Base-by-base conservation (phyloP, 371 early-diverging fungal genomes). In the Smittium culicis region DNA sequence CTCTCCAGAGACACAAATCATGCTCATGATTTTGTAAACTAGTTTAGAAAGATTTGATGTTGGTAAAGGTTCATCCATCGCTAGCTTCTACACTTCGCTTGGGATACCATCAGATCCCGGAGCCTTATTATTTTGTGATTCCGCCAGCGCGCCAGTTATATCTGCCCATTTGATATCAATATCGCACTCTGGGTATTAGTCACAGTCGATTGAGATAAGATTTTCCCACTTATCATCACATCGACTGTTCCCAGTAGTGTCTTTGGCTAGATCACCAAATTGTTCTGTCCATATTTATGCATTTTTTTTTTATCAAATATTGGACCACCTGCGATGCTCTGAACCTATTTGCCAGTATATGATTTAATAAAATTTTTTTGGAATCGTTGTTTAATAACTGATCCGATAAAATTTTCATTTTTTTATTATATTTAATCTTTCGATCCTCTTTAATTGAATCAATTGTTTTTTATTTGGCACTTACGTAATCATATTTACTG, bases 21-120 rank as follows among this genome's bases (percentile, higher is more conserved):
- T 11, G 16, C 16, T 59, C 11, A 59, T 59, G 16, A 59, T 59
- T 59, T 59, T 59, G 60, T n/a, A 59, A 59, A 59, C 16, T 14
- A 59, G 5, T 59, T 59, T 59, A 11, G 60, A 27, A 5, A 59
- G 5, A 11, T 59, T 27, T 27, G 28, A 29, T 25, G 5, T 25
- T 5, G 60, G 60, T 14, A 32, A 5, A 11, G 5, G 5, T 25
- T 59, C 32, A 11, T 5, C 5, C 5, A 27, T 25, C 60, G n/a
- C 5, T 11, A 59, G 60, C n/a, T 59, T 59, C 30, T 25, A 59
- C 16, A 59, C 32, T n/a, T 59, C 60, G 25, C 5, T 59, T 14
- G 60, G 60, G 14, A 59, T 25, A 5, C 60, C 60, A 32, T 59
- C 25, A 32, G 28, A 5, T 5, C 60, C 60, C n/a, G 25, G 60